Conservation (phyloP, 495 filamentous ascomycete genomes). For the Talaromyces ruber region DNA sequence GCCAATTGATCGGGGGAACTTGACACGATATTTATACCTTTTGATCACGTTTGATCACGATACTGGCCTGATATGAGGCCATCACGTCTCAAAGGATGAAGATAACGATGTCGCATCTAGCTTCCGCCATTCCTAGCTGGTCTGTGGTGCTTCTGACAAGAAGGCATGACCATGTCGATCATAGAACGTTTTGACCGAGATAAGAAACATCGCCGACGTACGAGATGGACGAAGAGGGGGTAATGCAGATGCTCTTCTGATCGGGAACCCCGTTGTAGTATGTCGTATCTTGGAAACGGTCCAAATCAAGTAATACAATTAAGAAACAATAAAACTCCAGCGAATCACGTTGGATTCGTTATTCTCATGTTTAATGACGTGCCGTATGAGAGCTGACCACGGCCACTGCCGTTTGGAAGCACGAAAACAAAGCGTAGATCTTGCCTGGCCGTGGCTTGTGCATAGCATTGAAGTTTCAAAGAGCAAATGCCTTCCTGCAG, state of each 20-base stretch:
- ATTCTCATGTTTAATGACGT: neutral
- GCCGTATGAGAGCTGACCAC: neutral
- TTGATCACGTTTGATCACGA: neutral
- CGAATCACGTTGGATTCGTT: neutral
- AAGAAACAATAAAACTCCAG: neutral
- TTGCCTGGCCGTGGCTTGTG: neutral
- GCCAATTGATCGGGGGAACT: neutral
- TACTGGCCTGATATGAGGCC: neutral
- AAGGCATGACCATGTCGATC: neutral
- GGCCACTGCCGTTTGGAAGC: neutral
- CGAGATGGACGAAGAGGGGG: neutral
- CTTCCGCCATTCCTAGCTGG: neutral
- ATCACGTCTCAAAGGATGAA: neutral
- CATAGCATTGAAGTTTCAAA: neutral
- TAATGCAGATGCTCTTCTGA: neutral
- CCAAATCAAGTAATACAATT: neutral
- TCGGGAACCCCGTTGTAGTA: neutral
- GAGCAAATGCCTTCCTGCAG: neutral
- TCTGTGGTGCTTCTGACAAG: neutral
- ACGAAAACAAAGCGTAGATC: neutral
- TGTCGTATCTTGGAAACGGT: neutral
- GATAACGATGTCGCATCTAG: slow-evolving; percentile 2
- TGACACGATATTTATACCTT: neutral
- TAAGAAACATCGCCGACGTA: neutral
- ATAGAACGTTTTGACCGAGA: neutral